phyloP scores from a whole-genome alignment of 495 filamentous ascomycete species.

The Hypoxylon perforatum region DNA sequence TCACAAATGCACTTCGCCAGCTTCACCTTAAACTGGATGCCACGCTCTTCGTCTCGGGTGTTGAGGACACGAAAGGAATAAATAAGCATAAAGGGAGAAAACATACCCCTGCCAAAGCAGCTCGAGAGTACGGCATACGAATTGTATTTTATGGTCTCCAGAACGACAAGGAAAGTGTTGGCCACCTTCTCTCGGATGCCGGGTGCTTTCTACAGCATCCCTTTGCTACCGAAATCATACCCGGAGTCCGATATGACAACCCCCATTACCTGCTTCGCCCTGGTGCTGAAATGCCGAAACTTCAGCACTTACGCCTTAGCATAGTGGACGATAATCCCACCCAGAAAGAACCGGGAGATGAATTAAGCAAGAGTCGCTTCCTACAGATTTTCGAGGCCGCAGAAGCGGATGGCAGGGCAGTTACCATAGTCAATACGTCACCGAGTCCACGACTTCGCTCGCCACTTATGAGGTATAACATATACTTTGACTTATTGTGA shows the following conservation, averaged over 20 bases:
- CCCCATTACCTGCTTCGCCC: slow-evolving; percentile 41
- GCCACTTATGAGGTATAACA: slow-evolving; percentile 5
- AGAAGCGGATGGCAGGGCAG: not conserved
- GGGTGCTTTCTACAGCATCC: not conserved
- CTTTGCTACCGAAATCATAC: not conserved
- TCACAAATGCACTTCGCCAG: too few species aligned
- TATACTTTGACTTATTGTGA: slow-evolving; percentile 4
- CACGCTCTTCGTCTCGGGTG: too few species aligned
- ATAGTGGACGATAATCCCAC: slow-evolving; percentile 1
- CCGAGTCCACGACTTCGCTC: slow-evolving; percentile 2
- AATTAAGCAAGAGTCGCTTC: slow-evolving; percentile 26
- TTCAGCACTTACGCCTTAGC: slow-evolving; percentile 8
- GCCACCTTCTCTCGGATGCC: not conserved
- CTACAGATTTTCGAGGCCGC: slow-evolving; percentile 34
- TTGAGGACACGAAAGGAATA: too few species aligned
- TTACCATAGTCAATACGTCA: not conserved
- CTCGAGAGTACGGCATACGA: too few species aligned
- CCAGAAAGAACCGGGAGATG: slow-evolving; percentile 16
- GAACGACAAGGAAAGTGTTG: not conserved
- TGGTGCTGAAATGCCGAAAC: slow-evolving; percentile 21
- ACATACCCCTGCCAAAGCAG: too few species aligned
- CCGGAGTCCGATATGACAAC: slow-evolving; percentile 28
- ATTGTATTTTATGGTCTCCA: not conserved
- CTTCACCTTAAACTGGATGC: too few species aligned
- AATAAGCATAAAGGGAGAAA: too few species aligned